Base-by-base conservation (phyloP, 164 flowering plant species). In the Vitis amurensis region DNA sequence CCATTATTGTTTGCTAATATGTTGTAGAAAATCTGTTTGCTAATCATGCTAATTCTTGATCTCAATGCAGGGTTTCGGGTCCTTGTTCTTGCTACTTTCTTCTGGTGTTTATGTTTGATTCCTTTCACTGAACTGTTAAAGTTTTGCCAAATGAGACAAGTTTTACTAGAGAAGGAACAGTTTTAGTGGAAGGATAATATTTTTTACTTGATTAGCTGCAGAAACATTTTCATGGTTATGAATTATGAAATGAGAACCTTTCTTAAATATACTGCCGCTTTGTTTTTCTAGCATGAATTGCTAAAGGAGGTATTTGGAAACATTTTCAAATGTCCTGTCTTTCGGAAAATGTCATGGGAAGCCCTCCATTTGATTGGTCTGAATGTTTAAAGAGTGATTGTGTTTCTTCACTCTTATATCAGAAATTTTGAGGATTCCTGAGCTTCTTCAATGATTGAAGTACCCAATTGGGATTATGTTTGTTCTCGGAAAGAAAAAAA, bases 61-160 rank as follows among this genome's bases (percentile, higher is more conserved):
- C 63, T 13, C 37, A 9, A 75, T 75, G 80, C 88, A 88, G 92
- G 92, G 92, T 61, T 88, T 86, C 67, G 92, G 92, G 30, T 85
- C 92, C 62, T 81, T 88, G 83, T 85, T 88, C 80, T 69, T 88
- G 79, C 82, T 88, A 8, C 88, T 88, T 60, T 76, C 92, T 44
- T 70, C 77, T 68, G 92, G 92, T n/a, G 84, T 88, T 71, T 87
- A 87, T 83, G 91, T 87, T 63, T 87, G 73, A 82, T 50, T 31
- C 61, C 44, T 31, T 60, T 59, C 47, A 13, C 30, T 29, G 59
- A 27, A 55, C 59, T 9, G 44, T 37, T 37, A 0, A 65, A 65
- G 30, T 51, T 27, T 64, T 50, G 51, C 9, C 0, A 61, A 37
- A 37, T 37, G 44, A 3, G 44, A 37, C 44, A 6, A 37, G 44